Evolutionary conservation across 169 alveolate genomes (phyloP).

Genomic region (Pseudocohnilembus persalinus): DNA sequence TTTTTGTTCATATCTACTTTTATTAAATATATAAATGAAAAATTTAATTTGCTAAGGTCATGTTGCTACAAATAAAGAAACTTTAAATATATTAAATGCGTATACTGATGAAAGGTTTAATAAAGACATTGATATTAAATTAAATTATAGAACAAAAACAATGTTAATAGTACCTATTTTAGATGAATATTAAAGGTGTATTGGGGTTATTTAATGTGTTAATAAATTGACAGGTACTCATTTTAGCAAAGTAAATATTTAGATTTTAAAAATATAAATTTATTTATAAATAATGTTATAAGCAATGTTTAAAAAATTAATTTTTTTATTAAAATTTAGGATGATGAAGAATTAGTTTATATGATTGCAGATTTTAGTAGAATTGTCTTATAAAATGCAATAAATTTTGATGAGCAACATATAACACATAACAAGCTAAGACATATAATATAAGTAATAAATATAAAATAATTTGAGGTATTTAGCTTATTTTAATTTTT

Average conservation of each 20-base stretch:
- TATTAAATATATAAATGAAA: neutral
- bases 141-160: constrained; percentile 68
- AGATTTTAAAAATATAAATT: no score
- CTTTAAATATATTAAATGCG: constrained; percentile 75
- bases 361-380: constrained; percentile 35
- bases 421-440: constrained; percentile 28
- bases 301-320: neutral
- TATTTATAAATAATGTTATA: no score
- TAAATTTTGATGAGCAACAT: constrained; percentile 26
- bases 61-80: constrained; percentile 50
- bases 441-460: constrained; percentile 14
- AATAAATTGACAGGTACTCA: constrained; percentile 30
- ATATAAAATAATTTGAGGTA: neutral
- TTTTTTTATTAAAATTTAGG: neutral
- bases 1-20: neutral
- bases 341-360: constrained; percentile 26
- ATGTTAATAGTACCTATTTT: constrained; percentile 74
- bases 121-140: constrained; percentile 63
- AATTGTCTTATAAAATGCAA: constrained; percentile 20
- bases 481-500: neutral
- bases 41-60: constrained; percentile 47
- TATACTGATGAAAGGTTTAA: constrained; percentile 75
- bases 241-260: constrained; percentile 18
- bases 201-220: constrained; percentile 39
- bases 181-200: constrained; percentile 51